Conservation (phyloP, 1,139 yeast genomes). For the Saccharomycopsis hybrid region DNA sequence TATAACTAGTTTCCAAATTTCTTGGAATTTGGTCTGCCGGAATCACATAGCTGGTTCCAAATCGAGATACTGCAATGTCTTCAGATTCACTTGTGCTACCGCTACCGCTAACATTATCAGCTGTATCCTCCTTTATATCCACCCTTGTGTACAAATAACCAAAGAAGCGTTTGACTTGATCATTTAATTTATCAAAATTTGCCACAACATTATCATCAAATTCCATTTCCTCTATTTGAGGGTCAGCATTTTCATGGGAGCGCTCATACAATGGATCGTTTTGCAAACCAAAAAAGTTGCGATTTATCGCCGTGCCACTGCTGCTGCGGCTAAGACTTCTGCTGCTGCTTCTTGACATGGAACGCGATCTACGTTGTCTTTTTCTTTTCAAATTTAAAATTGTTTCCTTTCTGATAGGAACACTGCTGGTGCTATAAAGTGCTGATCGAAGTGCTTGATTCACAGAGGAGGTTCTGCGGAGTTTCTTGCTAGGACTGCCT, state of each 20-base stretch:
- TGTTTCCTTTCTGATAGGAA: constrained; percentile 96
- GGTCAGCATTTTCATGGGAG: too few species aligned
- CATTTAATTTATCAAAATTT: constrained; percentile 15
- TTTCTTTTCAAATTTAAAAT: constrained; percentile 73
- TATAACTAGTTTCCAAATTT: neutral
- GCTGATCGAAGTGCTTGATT: neutral
- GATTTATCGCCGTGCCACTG: neutral
- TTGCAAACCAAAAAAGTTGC: neutral
- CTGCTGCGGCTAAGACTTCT: too few species aligned
- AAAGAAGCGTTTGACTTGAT: constrained; percentile 23
- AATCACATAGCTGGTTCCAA: too few species aligned
- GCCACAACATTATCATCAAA: constrained; percentile 1
- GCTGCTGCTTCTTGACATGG: too few species aligned
- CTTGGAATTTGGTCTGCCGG: neutral
- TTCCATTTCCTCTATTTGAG: too few species aligned
- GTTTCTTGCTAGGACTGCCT: neutral
- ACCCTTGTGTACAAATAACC: constrained; percentile 23
- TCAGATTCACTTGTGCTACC: too few species aligned
- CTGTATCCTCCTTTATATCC: constrained; percentile 18
- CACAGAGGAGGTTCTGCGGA: neutral
- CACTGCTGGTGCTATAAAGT: too few species aligned
- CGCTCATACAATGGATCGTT: neutral
- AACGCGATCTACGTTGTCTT: too few species aligned
- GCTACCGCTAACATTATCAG: too few species aligned
- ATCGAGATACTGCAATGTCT: too few species aligned